phyloP scores from a whole-genome alignment of 352 stramenopile genomes.

The Globisporangium spiculum region DNA sequence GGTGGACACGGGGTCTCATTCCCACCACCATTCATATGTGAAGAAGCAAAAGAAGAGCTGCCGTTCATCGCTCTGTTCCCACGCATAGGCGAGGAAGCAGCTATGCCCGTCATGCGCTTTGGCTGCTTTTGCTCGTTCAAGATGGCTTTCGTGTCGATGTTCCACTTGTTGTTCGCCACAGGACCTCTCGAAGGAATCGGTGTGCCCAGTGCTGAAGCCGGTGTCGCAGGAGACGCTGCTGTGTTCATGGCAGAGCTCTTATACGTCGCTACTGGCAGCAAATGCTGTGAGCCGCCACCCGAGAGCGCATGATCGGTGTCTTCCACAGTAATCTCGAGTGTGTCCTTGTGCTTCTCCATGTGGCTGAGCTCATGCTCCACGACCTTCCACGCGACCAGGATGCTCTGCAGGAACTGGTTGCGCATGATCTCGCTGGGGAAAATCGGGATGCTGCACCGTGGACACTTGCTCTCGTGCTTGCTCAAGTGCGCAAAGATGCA shows the following conservation, averaged over 20 bases:
- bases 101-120: constrained; percentile 14
- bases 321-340: constrained; percentile 24
- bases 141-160: constrained; percentile 64
- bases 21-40: background rate
- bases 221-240: constrained; percentile 7
- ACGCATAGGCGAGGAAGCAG: constrained; percentile 7
- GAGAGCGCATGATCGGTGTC: constrained; percentile 39
- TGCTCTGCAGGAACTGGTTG: constrained; percentile 86
- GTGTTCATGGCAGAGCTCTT: background rate
- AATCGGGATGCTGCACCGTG: constrained; percentile 69
- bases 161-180: constrained; percentile 66
- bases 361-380: constrained; percentile 62
- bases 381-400: constrained; percentile 69
- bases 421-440: constrained; percentile 74
- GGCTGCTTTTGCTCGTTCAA: constrained; percentile 43
- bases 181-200: constrained; percentile 27
- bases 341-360: constrained; percentile 35
- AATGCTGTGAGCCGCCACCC: constrained; percentile 24
- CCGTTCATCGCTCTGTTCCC: background rate
- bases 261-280: background rate
- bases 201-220: background rate
- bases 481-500: constrained; percentile 71
- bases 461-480: constrained; percentile 58
- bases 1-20: background rate
- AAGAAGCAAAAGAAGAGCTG: background rate